These are phyloP conservation scores for Aspergillus ustus DNA, from an alignment of 2,329 filamentous ascomycete species.

Conservation along the genomic window DNA sequence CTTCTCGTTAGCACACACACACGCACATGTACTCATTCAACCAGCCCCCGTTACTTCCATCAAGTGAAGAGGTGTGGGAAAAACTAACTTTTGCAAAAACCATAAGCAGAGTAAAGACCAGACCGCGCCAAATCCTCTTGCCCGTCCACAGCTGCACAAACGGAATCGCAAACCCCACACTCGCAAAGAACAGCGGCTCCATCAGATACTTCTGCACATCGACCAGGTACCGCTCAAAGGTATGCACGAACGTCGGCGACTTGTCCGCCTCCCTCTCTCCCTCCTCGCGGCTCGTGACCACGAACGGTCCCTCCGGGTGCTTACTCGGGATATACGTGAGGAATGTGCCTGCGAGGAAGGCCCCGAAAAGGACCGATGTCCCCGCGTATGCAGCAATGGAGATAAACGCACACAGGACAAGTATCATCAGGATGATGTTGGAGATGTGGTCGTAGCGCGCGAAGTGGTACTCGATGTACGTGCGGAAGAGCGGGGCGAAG, in stretches of 20 bases:
- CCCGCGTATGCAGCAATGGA: slow-evolving; percentile 42
- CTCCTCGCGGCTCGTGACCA: slow-evolving; percentile 39
- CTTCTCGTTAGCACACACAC: not conserved
- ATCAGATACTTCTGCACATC: slow-evolving; percentile 40
- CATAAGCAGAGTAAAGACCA: slow-evolving; percentile 37
- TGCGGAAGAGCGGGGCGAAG: slow-evolving; percentile 44
- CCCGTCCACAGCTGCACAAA: slow-evolving; percentile 40
- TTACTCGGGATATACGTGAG: slow-evolving; percentile 44
- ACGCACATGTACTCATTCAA: not conserved
- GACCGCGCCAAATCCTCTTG: slow-evolving; percentile 36
- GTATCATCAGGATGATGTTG: slow-evolving; percentile 41
- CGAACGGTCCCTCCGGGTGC: slow-evolving; percentile 42
- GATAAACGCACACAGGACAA: slow-evolving; percentile 39
- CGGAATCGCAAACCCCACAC: slow-evolving; percentile 39
- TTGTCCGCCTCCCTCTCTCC: slow-evolving; percentile 39
- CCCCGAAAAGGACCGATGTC: slow-evolving; percentile 45
- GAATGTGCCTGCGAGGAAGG: slow-evolving; percentile 43
- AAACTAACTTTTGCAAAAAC: slow-evolving; percentile 33
- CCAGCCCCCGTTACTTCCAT: too few species aligned
- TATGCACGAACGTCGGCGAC: slow-evolving; percentile 45
- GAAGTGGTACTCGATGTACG: slow-evolving; percentile 40
- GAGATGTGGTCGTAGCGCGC: slow-evolving; percentile 39
- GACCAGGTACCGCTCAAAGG: slow-evolving; percentile 44
- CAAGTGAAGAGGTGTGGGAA: not conserved
- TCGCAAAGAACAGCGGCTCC: slow-evolving; percentile 39